A percentile compares a stretch with the other conserved stretches of the same genome.
Evolutionary conservation across 768 basidiomycete species (phyloP).

Genomic region (Xerocomellus amylosporus): DNA sequence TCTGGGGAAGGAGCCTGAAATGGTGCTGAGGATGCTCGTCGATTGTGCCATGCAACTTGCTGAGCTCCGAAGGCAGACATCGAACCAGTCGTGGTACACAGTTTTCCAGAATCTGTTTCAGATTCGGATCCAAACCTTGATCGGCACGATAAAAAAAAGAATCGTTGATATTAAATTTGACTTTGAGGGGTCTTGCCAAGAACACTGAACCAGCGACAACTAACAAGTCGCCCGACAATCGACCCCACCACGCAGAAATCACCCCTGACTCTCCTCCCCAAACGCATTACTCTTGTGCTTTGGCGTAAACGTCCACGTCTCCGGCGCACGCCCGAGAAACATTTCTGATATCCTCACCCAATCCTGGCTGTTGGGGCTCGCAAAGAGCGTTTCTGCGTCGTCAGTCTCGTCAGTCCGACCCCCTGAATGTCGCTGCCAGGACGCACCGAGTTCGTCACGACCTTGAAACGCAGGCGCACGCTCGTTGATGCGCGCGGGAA

Average conservation of each 20-base stretch:
- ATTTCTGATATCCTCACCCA: conserved; percentile 95
- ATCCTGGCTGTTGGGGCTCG: conserved; percentile 74
- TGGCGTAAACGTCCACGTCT: conserved; percentile 80
- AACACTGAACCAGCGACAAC: too few relatives aligned
- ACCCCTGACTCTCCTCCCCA: conserved; percentile 62
- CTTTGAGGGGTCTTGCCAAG: too few relatives aligned
- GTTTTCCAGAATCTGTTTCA: too few relatives aligned
- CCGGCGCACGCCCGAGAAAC: conserved; percentile 88
- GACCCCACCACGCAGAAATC: background rate
- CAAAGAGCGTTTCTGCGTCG: conserved; percentile 71
- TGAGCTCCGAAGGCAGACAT: too few relatives aligned
- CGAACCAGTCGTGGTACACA: too few relatives aligned
- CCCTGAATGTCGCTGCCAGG: background rate
- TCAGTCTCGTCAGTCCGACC: background rate
- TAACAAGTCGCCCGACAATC: too few relatives aligned
- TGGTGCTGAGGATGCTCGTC: too few relatives aligned
- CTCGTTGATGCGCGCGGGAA: conserved; percentile 86
- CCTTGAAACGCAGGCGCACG: conserved; percentile 86
- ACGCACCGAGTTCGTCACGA: conserved; percentile 80
- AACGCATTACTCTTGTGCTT: conserved; percentile 93
- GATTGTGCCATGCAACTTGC: too few relatives aligned
- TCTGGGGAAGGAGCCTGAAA: too few relatives aligned
- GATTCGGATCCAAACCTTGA: too few relatives aligned
- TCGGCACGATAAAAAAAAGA: too few relatives aligned
- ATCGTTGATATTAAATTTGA: too few relatives aligned